Base-by-base conservation (phyloP, 2,329 filamentous ascomycete species). In the Xylaria sp. region DNA sequence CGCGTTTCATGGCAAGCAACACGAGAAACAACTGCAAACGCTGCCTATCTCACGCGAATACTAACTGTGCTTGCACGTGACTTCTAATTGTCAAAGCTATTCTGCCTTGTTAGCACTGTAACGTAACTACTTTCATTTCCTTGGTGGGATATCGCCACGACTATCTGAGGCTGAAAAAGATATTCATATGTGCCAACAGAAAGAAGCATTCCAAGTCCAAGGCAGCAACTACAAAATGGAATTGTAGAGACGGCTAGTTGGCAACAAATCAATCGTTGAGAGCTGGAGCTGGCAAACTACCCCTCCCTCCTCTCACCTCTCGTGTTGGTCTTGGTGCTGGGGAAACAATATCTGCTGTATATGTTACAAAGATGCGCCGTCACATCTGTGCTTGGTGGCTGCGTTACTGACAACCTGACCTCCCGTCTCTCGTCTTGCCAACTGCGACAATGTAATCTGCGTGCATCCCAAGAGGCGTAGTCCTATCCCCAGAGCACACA, bases 361-460 rank as follows among this genome's bases (percentile, higher is more conserved):
- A 73, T 77, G 74, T 65, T 77, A 77, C 74, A 77, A 74, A 61
- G 63, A 58, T 62, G 63, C 62, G 62, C 63, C 36, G 71, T 67
- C 64, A 65, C 70, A 42, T 74, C 70, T 67, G 71, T 74, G 69
- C 63, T 40, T 73, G 60, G 46, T 58, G 61, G 49, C 68, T 60
- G 57, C 64, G 53, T 63, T 67, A 23, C 28, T 60, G 42, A 61
- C 67, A 68, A 64, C 66, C 42, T 36, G 51, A 42, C 68, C 63
- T 65, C 49, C 38, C 31, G 56, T 66, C 61, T 70, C 63, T 71
- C 54, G 6, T 71, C 23, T 13, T 56, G 68, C 66, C 63, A 68
- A 65, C 71, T 73, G 71, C 69, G 60, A 59, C 63, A 40, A 63
- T 56, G 53, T 10, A 54, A 20, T 20, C 28, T 17, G 49, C 33